A percentile compares a stretch with the other conserved stretches of the same genome.
Conservation (phyloP, 2,329 filamentous ascomycete genomes). For the Chaetothyriales sp. region DNA sequence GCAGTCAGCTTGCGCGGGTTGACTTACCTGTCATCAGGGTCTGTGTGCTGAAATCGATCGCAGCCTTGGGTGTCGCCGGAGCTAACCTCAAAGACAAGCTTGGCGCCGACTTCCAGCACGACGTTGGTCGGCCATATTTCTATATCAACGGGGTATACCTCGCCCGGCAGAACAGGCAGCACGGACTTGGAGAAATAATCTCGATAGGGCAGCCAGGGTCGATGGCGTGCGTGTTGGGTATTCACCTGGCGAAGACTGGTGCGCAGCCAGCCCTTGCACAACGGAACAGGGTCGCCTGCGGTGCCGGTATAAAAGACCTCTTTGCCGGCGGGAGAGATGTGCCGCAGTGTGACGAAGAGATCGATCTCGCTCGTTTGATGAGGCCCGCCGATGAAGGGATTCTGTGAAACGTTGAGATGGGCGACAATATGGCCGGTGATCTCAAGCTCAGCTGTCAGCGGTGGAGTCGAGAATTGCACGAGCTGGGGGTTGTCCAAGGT, state of each 20-base stretch:
- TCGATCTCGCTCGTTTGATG: conserved; percentile 39
- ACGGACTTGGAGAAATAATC: conserved; percentile 36
- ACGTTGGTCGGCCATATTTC: conserved; percentile 27
- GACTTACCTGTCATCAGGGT: conserved; percentile 24
- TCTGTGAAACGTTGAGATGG: conserved; percentile 46
- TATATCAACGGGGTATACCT: conserved; percentile 37
- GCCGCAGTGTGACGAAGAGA: conserved; percentile 39
- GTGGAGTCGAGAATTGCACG: conserved; percentile 42
- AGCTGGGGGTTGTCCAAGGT: conserved; percentile 38
- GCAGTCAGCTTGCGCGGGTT: background rate
- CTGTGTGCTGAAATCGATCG: conserved; percentile 35
- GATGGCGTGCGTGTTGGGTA: conserved; percentile 28
- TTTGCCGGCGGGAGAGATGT: conserved; percentile 35
- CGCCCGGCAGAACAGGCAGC: conserved; percentile 33
- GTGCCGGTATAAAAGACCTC: conserved; percentile 42
- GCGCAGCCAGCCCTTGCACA: conserved; percentile 41
- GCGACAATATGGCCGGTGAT: conserved; percentile 54
- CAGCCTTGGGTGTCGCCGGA: conserved; percentile 37
- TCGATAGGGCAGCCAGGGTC: conserved; percentile 34
- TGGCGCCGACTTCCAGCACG: conserved; percentile 22
- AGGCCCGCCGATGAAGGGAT: conserved; percentile 24
- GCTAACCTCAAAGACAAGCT: conserved; percentile 19
- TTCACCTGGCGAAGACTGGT: conserved; percentile 36
- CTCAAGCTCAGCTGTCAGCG: conserved; percentile 48
- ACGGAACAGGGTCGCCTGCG: conserved; percentile 38